A percentile compares a stretch with the other conserved stretches of the same genome.
Evolutionary conservation across 73 alveolate genomes (phyloP).

Genomic region (Paramecium pentaurelia): DNA sequence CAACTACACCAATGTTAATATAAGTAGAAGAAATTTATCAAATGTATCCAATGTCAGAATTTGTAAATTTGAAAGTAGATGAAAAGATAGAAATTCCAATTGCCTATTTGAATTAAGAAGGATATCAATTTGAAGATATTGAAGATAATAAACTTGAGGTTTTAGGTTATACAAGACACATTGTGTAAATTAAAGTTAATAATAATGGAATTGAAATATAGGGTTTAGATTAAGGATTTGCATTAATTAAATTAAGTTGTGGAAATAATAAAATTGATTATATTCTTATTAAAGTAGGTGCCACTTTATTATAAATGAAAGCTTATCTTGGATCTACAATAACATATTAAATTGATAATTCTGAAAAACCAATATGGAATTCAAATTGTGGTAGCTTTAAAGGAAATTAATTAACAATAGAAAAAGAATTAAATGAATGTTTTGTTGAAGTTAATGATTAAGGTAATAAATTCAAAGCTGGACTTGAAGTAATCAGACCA

Average conservation of each 20-base stretch:
- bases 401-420: neutral
- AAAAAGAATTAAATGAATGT: neutral
- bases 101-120: neutral
- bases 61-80: neutral
- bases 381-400: neutral
- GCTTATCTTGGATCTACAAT: neutral
- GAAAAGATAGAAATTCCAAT: neutral
- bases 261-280: neutral
- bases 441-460: neutral
- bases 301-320: neutral
- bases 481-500: neutral
- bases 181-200: neutral
- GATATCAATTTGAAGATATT: neutral
- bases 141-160: neutral
- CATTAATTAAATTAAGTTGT: conserved; percentile 2
- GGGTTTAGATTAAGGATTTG: neutral
- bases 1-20: neutral
- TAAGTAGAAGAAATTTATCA: neutral
- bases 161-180: neutral
- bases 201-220: neutral
- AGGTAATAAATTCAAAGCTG: neutral
- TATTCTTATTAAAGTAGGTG: neutral
- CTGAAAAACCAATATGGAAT: neutral
- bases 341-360: neutral
- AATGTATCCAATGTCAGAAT: neutral